Evolutionary conservation across 1,284 basidiomycete species (phyloP).

Genomic region (Ustilago vetiveriae): DNA sequence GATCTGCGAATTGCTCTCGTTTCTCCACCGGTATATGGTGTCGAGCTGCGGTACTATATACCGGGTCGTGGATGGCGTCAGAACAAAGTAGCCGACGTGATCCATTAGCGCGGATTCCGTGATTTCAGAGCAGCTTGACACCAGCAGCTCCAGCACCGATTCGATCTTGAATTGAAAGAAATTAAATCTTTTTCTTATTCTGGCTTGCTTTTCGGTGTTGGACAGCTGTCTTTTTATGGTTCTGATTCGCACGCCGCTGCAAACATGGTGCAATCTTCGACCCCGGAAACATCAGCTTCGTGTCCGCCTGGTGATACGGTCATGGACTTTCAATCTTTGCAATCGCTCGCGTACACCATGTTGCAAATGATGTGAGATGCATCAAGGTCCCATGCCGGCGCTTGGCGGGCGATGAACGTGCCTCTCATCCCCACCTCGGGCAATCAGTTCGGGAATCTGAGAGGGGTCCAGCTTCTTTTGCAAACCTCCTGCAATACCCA

Average conservation of each 20-base stretch:
- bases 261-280: constrained; percentile 2
- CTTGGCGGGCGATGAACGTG: background rate
- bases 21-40: background rate
- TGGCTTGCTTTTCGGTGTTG: constrained; percentile 7
- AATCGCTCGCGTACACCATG: constrained; percentile 9
- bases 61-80: constrained; percentile 31
- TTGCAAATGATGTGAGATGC: constrained; percentile 15
- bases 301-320: background rate
- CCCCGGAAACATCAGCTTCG: constrained; percentile 6
- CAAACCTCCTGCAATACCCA: no score
- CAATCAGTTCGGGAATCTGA: no score
- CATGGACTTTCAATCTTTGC: background rate
- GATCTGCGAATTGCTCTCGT: background rate
- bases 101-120: constrained; percentile 36
- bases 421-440: no score
- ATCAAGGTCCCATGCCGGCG: background rate
- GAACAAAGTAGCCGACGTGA: constrained; percentile 24
- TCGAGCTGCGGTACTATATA: background rate
- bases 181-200: background rate
- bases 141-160: no score
- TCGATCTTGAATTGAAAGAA: no score
- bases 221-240: constrained; percentile 21
- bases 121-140: constrained; percentile 19
- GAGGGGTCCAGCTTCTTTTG: no score
- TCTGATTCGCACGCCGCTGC: background rate